Percentiles rank a stretch among this genome's conserved stretches.
Conservation (phyloP, 2,329 filamentous ascomycete genomes). For the Trichophyton benhamiae region DNA sequence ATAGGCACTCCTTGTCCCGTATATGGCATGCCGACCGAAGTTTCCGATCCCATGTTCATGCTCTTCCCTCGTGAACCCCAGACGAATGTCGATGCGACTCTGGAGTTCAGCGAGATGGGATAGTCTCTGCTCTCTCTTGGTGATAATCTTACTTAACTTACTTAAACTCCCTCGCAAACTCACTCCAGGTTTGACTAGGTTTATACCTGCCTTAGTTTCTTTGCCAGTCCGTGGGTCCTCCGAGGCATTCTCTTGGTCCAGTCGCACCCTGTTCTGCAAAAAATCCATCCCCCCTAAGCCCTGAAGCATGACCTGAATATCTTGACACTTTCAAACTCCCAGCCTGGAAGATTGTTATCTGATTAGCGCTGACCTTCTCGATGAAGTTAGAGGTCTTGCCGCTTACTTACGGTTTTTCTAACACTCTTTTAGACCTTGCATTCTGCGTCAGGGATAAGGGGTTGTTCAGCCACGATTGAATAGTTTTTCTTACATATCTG, state of each 20-base stretch:
- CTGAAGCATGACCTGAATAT: no score
- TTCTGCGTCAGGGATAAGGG: neutral
- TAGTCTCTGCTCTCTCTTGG: no score
- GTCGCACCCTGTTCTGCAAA: neutral
- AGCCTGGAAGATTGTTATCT: neutral
- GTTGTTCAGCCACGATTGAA: neutral
- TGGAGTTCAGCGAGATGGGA: no score
- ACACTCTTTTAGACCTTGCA: neutral
- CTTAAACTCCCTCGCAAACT: neutral
- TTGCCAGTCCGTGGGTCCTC: neutral
- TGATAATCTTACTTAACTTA: no score
- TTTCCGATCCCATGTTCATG: neutral
- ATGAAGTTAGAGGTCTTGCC: conserved; percentile 1
- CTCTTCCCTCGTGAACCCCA: neutral
- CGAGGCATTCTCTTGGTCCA: neutral
- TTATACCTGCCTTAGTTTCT: neutral
- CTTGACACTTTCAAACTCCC: neutral
- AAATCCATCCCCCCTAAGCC: no score
- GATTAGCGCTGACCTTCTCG: conserved; percentile 1
- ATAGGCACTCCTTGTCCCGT: neutral
- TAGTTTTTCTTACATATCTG: neutral
- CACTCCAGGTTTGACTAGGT: neutral
- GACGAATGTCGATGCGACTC: neutral
- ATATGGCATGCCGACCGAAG: conserved; percentile 3
- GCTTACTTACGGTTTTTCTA: neutral